phyloP scores from a whole-genome alignment of 2,329 filamentous ascomycete species.

The Bipolaris zeicola region DNA sequence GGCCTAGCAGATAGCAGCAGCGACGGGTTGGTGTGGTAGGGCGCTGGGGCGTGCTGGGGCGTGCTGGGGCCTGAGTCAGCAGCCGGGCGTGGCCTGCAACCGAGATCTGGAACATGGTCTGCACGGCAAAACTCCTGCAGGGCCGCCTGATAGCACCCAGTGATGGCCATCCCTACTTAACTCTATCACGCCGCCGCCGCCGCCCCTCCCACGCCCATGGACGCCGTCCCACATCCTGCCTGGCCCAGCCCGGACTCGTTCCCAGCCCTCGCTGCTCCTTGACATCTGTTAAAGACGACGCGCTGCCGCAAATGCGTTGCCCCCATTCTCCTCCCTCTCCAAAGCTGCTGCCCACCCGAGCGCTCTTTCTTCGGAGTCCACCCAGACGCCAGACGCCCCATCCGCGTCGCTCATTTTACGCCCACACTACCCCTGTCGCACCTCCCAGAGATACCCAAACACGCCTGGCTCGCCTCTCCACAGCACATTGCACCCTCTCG shows the following conservation, averaged over 20 bases:
- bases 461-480: neutral
- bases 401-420: conserved; percentile 15
- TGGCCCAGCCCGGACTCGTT: neutral
- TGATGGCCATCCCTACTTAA: conserved; percentile 5
- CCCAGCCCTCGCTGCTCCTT: neutral
- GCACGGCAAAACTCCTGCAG: conserved; percentile 10
- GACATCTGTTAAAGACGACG: neutral
- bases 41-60: too few species aligned
- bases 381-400: conserved; percentile 13
- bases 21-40: neutral
- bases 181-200: conserved; percentile 6
- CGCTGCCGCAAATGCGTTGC: neutral
- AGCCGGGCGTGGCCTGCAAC: neutral
- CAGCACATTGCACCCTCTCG: neutral
- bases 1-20: neutral
- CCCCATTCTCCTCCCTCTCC: neutral
- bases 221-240: neutral
- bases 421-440: conserved; percentile 13
- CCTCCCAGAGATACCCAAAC: conserved; percentile 4
- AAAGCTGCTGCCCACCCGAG: neutral
- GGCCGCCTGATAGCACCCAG: conserved; percentile 8
- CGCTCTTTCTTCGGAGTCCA: conserved; percentile 10
- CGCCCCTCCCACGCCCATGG: neutral
- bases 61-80: too few species aligned
- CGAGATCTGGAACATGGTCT: conserved; percentile 22